phyloP scores from a whole-genome alignment of 139 green algal species.

The Protoeuglena noctilucae region DNA sequence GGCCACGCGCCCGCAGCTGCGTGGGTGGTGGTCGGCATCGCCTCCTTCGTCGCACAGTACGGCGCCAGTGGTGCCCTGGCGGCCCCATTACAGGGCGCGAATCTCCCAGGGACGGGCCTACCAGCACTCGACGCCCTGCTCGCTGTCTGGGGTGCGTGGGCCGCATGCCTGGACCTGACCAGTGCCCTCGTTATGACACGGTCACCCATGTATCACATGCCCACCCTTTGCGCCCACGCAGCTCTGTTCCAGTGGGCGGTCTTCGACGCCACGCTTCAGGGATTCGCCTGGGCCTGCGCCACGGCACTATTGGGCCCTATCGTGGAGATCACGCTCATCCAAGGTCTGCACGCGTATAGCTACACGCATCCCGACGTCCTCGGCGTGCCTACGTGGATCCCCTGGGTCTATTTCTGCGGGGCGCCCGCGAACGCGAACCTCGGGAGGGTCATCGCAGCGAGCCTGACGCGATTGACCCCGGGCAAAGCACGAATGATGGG shows the following conservation, averaged over 20 bases:
- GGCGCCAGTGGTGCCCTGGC: constrained; percentile 21
- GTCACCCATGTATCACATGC: too few species aligned
- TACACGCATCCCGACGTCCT: constrained; percentile 23
- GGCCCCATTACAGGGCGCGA: constrained; percentile 10
- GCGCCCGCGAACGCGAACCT: constrained; percentile 27
- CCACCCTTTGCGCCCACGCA: too few species aligned
- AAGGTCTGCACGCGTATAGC: constrained; percentile 17
- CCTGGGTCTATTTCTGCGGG: constrained; percentile 29
- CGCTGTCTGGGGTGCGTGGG: too few species aligned
- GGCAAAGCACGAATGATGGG: too few species aligned
- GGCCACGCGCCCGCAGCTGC: constrained; percentile 12
- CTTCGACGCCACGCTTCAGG: constrained; percentile 23
- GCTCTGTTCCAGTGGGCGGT: constrained; percentile 8
- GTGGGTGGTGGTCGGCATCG: constrained; percentile 19
- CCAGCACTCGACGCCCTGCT: too few species aligned
- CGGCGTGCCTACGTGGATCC: constrained; percentile 33
- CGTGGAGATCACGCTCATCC: constrained; percentile 24
- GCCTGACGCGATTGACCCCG: too few species aligned
- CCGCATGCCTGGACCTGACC: too few species aligned
- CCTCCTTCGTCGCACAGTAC: constrained; percentile 33
- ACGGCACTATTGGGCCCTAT: constrained; percentile 17
- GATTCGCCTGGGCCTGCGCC: constrained; percentile 16
- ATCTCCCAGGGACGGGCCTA: too few species aligned
- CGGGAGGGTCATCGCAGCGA: too few species aligned
- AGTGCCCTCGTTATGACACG: too few species aligned